These are phyloP conservation scores for Sporodiniella umbellata DNA, from an alignment of 371 early-diverging fungal genomes.

Conservation along the genomic window DNA sequence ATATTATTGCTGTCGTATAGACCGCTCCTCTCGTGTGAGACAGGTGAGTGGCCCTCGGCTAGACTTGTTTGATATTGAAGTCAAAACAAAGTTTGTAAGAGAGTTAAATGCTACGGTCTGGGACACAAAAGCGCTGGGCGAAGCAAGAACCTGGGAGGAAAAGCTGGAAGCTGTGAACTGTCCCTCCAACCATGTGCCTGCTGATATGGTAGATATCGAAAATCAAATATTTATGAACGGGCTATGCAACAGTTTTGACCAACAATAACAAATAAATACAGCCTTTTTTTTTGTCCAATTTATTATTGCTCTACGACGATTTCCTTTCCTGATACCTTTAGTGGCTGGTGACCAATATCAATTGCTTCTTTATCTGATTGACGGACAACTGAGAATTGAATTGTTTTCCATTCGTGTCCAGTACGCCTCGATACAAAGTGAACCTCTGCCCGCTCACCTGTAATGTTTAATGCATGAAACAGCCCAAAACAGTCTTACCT, in stretches of 20 bases:
- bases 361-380: conserved; percentile 28
- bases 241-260: conserved; percentile 21
- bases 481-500: conserved; percentile 26
- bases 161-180: conserved; percentile 27
- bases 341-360: conserved; percentile 32
- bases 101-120: conserved; percentile 33
- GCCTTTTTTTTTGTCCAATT: neutral
- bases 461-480: too few species aligned
- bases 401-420: conserved; percentile 37
- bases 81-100: conserved; percentile 15
- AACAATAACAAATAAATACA: conserved; percentile 2
- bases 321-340: conserved; percentile 41
- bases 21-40: conserved; percentile 30
- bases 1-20: conserved; percentile 53
- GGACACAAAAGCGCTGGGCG: conserved; percentile 39
- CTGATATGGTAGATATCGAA: conserved; percentile 46
- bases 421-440: conserved; percentile 38
- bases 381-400: conserved; percentile 36
- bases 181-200: conserved; percentile 43
- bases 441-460: conserved; percentile 42
- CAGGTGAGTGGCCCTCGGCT: conserved; percentile 35
- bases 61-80: conserved; percentile 35
- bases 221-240: conserved; percentile 47
- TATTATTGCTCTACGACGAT: conserved; percentile 2
- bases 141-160: conserved; percentile 31